Percentiles rank a stretch among this genome's conserved stretches.
phyloP scores from a whole-genome alignment of 208 protist genomes.

The Strigomonas galati region DNA sequence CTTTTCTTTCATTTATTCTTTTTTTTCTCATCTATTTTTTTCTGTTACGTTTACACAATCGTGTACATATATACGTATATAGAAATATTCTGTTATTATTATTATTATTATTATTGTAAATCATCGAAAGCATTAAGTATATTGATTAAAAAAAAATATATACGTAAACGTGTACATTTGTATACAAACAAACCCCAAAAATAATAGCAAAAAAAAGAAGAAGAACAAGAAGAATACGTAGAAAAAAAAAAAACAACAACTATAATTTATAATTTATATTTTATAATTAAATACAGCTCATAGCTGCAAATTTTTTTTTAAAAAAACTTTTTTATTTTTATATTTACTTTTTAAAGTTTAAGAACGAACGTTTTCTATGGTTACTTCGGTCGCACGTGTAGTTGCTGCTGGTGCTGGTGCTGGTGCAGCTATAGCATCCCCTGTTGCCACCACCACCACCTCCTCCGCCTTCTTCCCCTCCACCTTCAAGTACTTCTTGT shows the following conservation, averaged over 20 bases:
- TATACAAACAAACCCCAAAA: too few species aligned
- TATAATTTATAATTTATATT: neutral
- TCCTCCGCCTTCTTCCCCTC: neutral
- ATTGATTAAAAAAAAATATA: slow-evolving; percentile 8
- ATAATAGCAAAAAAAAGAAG: slow-evolving; percentile 3
- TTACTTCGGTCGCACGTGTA: neutral
- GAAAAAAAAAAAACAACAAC: neutral
- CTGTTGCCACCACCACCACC: neutral
- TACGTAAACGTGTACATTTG: too few species aligned
- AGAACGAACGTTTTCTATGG: neutral
- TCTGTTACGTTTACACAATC: too few species aligned
- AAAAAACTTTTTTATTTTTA: slow-evolving; percentile 14
- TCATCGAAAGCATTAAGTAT: slow-evolving; percentile 3
- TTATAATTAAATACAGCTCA: neutral
- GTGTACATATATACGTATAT: too few species aligned
- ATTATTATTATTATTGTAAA: slow-evolving; percentile 7
- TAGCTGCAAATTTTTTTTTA: slow-evolving; percentile 13
- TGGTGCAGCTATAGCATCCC: slow-evolving; percentile 7
- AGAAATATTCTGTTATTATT: neutral
- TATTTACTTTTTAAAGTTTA: slow-evolving; percentile 22
- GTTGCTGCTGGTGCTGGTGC: slow-evolving; percentile 16
- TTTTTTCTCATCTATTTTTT: too few species aligned
- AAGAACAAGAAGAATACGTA: neutral
- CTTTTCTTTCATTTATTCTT: too few species aligned
- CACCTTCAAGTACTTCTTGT: slow-evolving; percentile 38